phyloP scores from a whole-genome alignment of 768 basidiomycete genomes.

The Panellus pusillus region DNA sequence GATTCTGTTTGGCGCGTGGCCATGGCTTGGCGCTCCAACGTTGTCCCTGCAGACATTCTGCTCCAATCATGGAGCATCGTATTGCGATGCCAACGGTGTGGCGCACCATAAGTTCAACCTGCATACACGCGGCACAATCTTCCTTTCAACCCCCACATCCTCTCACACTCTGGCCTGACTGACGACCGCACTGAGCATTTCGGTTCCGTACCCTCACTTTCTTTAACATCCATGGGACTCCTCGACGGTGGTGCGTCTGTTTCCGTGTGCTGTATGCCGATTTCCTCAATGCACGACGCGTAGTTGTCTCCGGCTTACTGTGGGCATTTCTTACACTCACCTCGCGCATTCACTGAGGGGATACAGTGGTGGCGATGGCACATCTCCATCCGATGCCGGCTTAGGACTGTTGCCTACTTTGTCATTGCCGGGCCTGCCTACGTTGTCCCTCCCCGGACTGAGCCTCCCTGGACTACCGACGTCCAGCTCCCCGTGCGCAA shows the following conservation, averaged over 20 bases:
- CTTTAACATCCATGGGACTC: conserved; percentile 10
- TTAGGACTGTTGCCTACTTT: neutral
- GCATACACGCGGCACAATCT: neutral
- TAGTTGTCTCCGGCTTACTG: conserved; percentile 11
- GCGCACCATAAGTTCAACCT: neutral
- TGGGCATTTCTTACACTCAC: neutral
- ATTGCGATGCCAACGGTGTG: neutral
- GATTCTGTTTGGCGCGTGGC: no score
- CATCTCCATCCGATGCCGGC: neutral
- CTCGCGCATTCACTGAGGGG: neutral
- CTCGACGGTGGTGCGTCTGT: conserved; percentile 9
- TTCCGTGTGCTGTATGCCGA: neutral
- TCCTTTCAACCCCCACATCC: neutral
- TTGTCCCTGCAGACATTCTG: neutral
- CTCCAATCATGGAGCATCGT: conserved; percentile 3
- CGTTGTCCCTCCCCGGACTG: neutral
- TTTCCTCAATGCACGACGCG: neutral
- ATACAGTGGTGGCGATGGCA: neutral
- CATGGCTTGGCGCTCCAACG: neutral
- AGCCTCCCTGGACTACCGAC: conserved; percentile 1
- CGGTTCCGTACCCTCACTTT: conserved; percentile 24
- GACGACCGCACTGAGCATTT: neutral
- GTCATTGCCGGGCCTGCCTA: conserved; percentile 1
- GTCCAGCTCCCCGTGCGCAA: neutral
- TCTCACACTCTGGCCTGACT: conserved; percentile 8